Percentiles rank a stretch among this genome's conserved stretches.
Evolutionary conservation across 768 basidiomycete genomes (phyloP).

Genomic region (Ramaria sp.): DNA sequence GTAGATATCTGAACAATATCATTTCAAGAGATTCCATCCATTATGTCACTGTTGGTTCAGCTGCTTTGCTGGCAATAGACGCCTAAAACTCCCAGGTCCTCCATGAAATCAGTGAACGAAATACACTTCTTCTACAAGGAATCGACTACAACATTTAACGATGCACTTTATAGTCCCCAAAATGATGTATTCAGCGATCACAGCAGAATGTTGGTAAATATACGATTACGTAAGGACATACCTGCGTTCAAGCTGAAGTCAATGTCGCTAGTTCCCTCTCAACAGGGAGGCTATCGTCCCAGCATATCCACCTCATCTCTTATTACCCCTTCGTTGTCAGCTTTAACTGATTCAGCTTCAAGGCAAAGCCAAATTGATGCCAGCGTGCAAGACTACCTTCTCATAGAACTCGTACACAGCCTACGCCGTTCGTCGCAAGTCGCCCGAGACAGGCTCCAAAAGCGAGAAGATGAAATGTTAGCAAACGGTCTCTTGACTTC

Average conservation of each 20-base stretch:
- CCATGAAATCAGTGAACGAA: too few species aligned
- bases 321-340: background rate
- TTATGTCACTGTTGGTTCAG: too few species aligned
- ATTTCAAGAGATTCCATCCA: too few species aligned
- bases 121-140: too few species aligned
- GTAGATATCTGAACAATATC: too few species aligned
- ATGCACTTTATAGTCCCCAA: too few species aligned
- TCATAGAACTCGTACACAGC: conserved; percentile 70
- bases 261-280: background rate
- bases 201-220: background rate
- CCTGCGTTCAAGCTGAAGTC: background rate
- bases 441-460: conserved; percentile 54
- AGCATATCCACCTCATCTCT: background rate
- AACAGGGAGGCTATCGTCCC: background rate
- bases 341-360: background rate
- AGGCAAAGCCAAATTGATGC: conserved; percentile 2
- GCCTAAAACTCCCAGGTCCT: too few species aligned
- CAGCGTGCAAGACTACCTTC: conserved; percentile 54
- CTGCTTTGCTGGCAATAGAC: too few species aligned
- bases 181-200: too few species aligned
- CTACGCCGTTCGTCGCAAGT: conserved; percentile 66
- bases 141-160: too few species aligned
- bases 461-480: conserved; percentile 68
- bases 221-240: background rate
- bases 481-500: conserved; percentile 54